phyloP scores from a whole-genome alignment of 768 basidiomycete genomes.

The Grammothele lineata region DNA sequence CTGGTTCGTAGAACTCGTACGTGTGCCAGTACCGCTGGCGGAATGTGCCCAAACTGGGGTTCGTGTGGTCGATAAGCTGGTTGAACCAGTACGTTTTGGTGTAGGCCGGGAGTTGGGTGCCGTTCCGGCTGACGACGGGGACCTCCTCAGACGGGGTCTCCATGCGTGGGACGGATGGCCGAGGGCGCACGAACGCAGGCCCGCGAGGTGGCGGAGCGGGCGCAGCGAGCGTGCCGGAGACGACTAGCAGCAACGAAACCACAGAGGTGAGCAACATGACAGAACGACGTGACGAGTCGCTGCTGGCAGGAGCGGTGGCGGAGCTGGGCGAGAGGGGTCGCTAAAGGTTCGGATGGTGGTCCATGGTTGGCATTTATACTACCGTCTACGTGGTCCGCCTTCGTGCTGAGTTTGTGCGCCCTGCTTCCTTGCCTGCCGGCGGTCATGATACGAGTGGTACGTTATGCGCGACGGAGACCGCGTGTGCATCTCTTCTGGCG shows the following conservation, averaged over 20 bases:
- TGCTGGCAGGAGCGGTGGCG: no score
- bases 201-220: neutral
- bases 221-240: neutral
- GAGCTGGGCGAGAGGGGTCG: no score
- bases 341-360: no score
- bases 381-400: no score
- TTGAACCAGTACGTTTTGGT: slow-evolving; percentile 46
- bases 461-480: no score
- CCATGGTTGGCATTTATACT: no score
- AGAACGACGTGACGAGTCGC: no score
- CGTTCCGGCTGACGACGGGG: slow-evolving; percentile 13
- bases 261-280: no score
- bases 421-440: no score
- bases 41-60: slow-evolving; percentile 61
- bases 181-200: neutral
- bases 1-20: slow-evolving; percentile 54
- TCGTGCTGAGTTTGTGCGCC: no score
- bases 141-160: neutral
- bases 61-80: slow-evolving; percentile 43
- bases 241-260: neutral
- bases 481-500: no score
- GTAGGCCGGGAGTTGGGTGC: slow-evolving; percentile 21
- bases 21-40: slow-evolving; percentile 69
- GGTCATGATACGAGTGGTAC: no score
- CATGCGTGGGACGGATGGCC: slow-evolving; percentile 2